Evolutionary conservation across 768 basidiomycete genomes (phyloP).

Genomic region (Rhodotorula graminis): DNA sequence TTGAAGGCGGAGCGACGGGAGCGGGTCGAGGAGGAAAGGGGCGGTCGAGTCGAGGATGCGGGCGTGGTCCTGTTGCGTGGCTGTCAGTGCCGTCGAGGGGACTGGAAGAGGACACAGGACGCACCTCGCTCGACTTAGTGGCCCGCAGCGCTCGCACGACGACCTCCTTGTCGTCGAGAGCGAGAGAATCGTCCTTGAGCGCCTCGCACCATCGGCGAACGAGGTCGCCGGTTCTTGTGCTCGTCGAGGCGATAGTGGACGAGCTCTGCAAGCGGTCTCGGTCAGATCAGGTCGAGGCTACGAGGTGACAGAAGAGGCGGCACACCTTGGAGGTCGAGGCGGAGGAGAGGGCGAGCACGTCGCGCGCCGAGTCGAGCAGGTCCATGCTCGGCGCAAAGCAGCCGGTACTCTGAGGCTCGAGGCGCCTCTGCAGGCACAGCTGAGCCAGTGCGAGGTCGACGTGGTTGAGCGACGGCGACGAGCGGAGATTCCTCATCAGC

Average conservation of each 20-base stretch:
- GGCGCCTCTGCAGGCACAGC: background rate
- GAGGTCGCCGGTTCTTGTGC: background rate
- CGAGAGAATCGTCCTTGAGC: background rate
- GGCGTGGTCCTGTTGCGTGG: background rate
- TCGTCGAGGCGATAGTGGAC: background rate
- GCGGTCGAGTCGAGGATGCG: background rate
- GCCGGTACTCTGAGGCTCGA: background rate
- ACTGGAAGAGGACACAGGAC: background rate
- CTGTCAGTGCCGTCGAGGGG: background rate
- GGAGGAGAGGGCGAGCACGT: background rate
- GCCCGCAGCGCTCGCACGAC: constrained; percentile 7
- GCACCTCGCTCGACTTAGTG: background rate
- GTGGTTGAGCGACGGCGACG: no score
- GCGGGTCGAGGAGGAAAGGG: constrained; percentile 6
- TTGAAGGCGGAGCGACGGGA: constrained; percentile 2
- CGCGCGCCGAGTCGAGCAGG: constrained; percentile 6
- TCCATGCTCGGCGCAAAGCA: background rate
- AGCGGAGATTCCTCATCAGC: background rate
- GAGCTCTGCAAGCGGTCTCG: background rate
- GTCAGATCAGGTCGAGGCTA: background rate
- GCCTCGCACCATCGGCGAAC: background rate
- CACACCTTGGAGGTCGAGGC: constrained; percentile 4
- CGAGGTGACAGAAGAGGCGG: background rate
- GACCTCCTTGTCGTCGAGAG: constrained; percentile 3
- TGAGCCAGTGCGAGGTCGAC: no score